Base-by-base conservation (phyloP, 768 basidiomycete genomes). In the Lactarius quietus region DNA sequence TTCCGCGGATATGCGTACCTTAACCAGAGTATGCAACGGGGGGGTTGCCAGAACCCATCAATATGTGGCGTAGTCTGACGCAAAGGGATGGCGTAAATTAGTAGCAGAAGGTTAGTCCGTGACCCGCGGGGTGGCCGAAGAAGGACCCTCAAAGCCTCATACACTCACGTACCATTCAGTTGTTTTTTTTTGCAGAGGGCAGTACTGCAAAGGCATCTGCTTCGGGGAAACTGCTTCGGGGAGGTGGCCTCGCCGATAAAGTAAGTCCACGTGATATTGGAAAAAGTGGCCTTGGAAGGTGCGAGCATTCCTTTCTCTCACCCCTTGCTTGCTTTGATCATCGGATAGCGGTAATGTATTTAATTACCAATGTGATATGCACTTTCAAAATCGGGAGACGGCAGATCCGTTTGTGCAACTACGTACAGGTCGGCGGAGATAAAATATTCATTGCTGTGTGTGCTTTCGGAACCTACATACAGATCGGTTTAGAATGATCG, bases 401-500 rank as follows among this genome's bases (percentile, higher is more conserved):
- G 12, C 29, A 17, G 36, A 12, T 28, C 60, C 48, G 36, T 65
- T 33, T 15, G 18, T 17, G 48, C 26, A 26, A 26, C 38, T 51
- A 65, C 38, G 39, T 28, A 55, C 33, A 61, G 64, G 48, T n/a
- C 3, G 38, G 23, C 29, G 36, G n/a, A 26, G 39, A 61, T 56
- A 43, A 26, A 15, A 29, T 12, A 61, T 48, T 61, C 33, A 45
- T 36, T 57, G 58, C 20, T 23, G 48, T 17, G 56, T 41, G 36
- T 61, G 57, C 33, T 57, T 51, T 59, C 57, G 48, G 43, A 38
- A 38, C 45, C 54, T 45, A 51, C 43, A 51, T 33, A 48, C 51
- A 53, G 26, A 61, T 55, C 29, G 39, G 38, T 57, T 57, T 48
- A 70, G 14, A 70, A 70, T 29, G 69, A 68, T 31, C 69, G 67